phyloP scores from a whole-genome alignment of 1,139 yeast species.

The Lodderomyces elongisporus region DNA sequence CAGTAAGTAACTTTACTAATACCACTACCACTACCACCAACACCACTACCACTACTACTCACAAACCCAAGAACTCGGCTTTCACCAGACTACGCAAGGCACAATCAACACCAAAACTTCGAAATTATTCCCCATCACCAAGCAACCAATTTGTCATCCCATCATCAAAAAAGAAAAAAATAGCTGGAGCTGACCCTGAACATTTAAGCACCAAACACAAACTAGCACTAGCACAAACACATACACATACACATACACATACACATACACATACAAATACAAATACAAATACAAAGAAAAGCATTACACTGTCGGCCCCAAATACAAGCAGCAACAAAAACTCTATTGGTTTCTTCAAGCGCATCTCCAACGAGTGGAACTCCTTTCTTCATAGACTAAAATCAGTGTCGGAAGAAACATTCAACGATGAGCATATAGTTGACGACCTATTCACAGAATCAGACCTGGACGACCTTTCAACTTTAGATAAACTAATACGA shows the following conservation, averaged over 20 bases:
- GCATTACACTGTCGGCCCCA: conserved; percentile 1
- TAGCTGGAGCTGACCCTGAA: no score
- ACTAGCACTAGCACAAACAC: no score
- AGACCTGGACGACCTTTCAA: conserved; percentile 23
- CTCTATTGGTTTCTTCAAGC: conserved; percentile 21
- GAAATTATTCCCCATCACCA: neutral
- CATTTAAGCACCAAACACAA: conserved; percentile 2
- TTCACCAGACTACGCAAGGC: conserved; percentile 8
- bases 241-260: conserved; percentile 1
- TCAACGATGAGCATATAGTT: conserved; percentile 36
- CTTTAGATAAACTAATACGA: conserved; percentile 20
- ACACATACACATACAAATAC: no score
- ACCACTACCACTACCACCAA: no score
- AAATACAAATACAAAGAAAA: neutral
- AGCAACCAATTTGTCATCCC: conserved; percentile 1
- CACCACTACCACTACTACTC: no score
- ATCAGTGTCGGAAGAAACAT: conserved; percentile 39
- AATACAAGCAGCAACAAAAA: neutral
- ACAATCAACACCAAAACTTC: conserved; percentile 10
- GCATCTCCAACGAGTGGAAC: conserved; percentile 32
- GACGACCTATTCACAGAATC: conserved; percentile 40
- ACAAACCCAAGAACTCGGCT: conserved; percentile 2
- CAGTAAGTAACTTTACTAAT: no score
- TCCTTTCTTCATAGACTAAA: conserved; percentile 29
- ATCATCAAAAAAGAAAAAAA: conserved; percentile 2